phyloP scores from a whole-genome alignment of 176 grass and related monocot species.

The Cenchrus purpureus region DNA sequence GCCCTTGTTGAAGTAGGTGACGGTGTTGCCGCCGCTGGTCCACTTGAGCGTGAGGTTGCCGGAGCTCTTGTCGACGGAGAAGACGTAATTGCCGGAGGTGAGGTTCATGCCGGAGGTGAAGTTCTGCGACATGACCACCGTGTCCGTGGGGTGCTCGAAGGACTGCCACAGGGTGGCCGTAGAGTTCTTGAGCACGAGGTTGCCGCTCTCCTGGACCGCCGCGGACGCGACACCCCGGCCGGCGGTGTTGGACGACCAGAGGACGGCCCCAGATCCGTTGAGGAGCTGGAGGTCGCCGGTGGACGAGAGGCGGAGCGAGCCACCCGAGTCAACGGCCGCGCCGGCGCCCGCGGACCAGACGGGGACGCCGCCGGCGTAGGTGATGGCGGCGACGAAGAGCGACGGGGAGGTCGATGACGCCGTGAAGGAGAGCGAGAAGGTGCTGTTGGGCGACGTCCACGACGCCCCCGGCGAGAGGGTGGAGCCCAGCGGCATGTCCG shows the following conservation, averaged over 20 bases:
- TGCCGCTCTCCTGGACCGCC: slow-evolving; percentile 56
- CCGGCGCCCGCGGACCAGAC: slow-evolving; percentile 60
- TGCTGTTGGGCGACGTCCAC: slow-evolving; percentile 59
- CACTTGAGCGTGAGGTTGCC: slow-evolving; percentile 83
- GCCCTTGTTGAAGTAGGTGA: slow-evolving; percentile 83
- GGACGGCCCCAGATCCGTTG: slow-evolving; percentile 68
- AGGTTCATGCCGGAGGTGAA: slow-evolving; percentile 57
- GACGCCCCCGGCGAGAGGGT: slow-evolving; percentile 50
- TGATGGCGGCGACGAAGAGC: slow-evolving; percentile 68
- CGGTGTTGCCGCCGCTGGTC: slow-evolving; percentile 22
- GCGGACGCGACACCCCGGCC: slow-evolving; percentile 50
- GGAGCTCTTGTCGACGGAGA: slow-evolving; percentile 35
- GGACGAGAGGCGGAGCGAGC: slow-evolving; percentile 61
- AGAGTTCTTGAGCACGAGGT: slow-evolving; percentile 65
- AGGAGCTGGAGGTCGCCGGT: slow-evolving; percentile 74
- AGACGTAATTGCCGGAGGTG: slow-evolving; percentile 54
- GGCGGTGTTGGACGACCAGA: slow-evolving; percentile 72
- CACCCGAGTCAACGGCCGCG: slow-evolving; percentile 59
- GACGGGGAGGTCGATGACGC: slow-evolving; percentile 54
- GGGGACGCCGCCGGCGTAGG: slow-evolving; percentile 61
- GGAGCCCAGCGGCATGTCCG: slow-evolving; percentile 69
- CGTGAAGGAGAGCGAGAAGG: slow-evolving; percentile 72
- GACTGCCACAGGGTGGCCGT: slow-evolving; percentile 60
- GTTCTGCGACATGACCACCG: slow-evolving; percentile 69
- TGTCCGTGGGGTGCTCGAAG: slow-evolving; percentile 81